phyloP scores from a whole-genome alignment of 176 grass and related monocot species.

The Oropetium thomaeum region DNA sequence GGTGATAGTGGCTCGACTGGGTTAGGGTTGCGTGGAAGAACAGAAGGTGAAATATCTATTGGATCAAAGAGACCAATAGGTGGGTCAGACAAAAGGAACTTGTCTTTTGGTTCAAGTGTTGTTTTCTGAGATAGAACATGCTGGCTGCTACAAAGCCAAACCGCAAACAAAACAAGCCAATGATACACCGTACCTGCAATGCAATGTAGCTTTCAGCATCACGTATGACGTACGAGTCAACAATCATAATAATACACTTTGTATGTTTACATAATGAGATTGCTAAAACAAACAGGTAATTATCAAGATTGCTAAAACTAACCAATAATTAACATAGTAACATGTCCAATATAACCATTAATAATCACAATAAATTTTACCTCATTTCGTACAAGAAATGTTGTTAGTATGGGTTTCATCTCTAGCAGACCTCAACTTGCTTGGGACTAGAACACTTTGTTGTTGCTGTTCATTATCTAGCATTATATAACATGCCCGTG shows the following conservation, averaged over 20 bases:
- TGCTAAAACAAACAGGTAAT: background rate
- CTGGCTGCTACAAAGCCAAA: slow-evolving; percentile 66
- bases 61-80: slow-evolving; percentile 92
- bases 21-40: slow-evolving; percentile 65
- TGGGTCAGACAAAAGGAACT: slow-evolving; percentile 88
- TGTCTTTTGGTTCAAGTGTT: slow-evolving; percentile 63
- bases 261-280: background rate
- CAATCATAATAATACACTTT: slow-evolving; percentile 9
- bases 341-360: background rate
- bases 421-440: no score
- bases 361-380: background rate
- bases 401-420: no score
- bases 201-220: slow-evolving; percentile 33
- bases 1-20: slow-evolving; percentile 76
- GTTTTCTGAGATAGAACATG: slow-evolving; percentile 61
- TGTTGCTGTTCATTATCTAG: slow-evolving; percentile 1
- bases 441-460: no score
- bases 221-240: background rate
- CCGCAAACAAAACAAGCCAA: slow-evolving; percentile 44
- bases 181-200: slow-evolving; percentile 74
- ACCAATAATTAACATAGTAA: background rate
- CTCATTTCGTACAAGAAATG: slow-evolving; percentile 3
- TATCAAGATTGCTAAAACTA: background rate
- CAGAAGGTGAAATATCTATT: slow-evolving; percentile 85
- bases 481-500: background rate